These are phyloP conservation scores for Apiotrichum brassicae DNA, from an alignment of 1,284 basidiomycete species.

Conservation along the genomic window DNA sequence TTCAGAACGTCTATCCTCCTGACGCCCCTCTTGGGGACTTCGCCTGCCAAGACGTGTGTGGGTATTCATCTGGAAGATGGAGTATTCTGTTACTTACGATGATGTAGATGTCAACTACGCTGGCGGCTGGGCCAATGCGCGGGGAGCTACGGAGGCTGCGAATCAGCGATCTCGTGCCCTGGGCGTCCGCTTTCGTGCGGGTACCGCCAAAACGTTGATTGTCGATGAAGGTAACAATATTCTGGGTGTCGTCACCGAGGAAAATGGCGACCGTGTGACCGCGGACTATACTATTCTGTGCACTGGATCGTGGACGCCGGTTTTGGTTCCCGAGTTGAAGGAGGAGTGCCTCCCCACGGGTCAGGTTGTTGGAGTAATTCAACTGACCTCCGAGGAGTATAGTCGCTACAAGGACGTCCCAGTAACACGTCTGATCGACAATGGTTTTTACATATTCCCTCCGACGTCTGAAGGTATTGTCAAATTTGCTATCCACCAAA, in stretches of 20 bases:
- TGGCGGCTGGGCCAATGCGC: constrained; percentile 73
- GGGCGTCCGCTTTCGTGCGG: constrained; percentile 13
- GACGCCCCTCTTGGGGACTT: constrained; percentile 11
- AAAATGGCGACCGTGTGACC: constrained; percentile 51
- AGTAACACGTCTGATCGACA: constrained; percentile 62
- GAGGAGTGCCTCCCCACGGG: constrained; percentile 34
- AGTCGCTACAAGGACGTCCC: constrained; percentile 56
- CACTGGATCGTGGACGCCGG: constrained; percentile 36
- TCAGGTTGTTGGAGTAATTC: constrained; percentile 64
- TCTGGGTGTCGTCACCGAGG: constrained; percentile 54
- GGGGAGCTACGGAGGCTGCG: constrained; percentile 54
- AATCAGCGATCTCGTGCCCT: constrained; percentile 5
- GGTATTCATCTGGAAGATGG: no score
- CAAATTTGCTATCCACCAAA: constrained; percentile 42
- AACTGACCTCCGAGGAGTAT: constrained; percentile 60
- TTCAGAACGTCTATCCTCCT: constrained; percentile 16
- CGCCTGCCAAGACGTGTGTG: constrained; percentile 48
- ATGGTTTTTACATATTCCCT: constrained; percentile 68
- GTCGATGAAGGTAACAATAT: constrained; percentile 40
- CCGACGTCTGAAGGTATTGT: constrained; percentile 29
- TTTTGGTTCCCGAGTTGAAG: constrained; percentile 15
- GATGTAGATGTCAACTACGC: constrained; percentile 57
- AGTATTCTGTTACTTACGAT: neutral
- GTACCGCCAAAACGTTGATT: constrained; percentile 5
- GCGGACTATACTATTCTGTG: constrained; percentile 33